Base-by-base conservation (phyloP, 306 rosid species). In the Crotalaria pallida region DNA sequence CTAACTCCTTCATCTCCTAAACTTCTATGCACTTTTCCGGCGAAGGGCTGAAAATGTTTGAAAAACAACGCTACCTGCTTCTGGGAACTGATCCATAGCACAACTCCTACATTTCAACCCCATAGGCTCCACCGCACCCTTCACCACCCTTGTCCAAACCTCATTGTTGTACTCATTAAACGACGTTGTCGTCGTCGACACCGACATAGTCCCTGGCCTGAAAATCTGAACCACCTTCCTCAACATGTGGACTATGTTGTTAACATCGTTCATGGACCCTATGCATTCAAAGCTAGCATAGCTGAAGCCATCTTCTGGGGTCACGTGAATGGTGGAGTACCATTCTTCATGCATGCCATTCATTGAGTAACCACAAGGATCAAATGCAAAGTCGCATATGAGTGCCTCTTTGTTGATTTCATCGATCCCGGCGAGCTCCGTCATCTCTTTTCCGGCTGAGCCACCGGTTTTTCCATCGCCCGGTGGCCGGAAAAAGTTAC, bases 351-450 rank as follows among this genome's bases (percentile, higher is more conserved):
- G 87, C 48, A 91, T 69, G 1, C 92, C 85, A 56, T 91, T 91
- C 97, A 91, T 91, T 19, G 97, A 91, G 78, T 91, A 91, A 0
- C 97, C 97, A 22, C 97, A 91, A 0, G 97, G 97, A 22, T 88
- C 89, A 74, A 91, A 91, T 0, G 89, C 89, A 40, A 78, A 91
- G 47, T 91, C 97, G 66, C 97, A 88, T 16, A 91, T 58, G 10
- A 86, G 77, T 48, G 92, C 91, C 2, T 75, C 53, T 0, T 84
- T 73, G 41, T 83, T 85, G 21, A 91, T 91, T 22, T 75, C 81
- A 1, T 71, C 72, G 19, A 91, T 87, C 0, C 91, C 97, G 0
- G 93, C 85, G 0, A 79, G 8, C 68, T 77, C 85, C 6, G 96
- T 87, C 91, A 91, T 91, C 58, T 91, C 96, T 31, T 79, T 91